A percentile compares a stretch with the other conserved stretches of the same genome.
phyloP scores from a whole-genome alignment of 139 green algal genomes.

The Chlamydomonas incerta region DNA sequence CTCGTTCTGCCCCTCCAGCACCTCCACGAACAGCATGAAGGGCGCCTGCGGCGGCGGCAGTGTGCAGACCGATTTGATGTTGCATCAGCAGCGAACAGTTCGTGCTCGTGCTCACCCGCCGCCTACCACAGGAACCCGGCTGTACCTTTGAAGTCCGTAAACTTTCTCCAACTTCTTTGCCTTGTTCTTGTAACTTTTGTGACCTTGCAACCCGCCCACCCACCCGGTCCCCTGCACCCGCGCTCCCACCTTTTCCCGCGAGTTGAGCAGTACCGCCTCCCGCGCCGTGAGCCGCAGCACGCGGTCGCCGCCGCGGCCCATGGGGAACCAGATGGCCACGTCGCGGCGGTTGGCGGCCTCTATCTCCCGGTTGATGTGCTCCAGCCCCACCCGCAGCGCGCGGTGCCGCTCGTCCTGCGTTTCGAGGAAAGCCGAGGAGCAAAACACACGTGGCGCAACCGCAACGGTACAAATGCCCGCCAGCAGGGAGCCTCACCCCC shows the following conservation, averaged over 20 bases:
- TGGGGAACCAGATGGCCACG: conserved; percentile 86
- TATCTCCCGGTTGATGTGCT: conserved; percentile 80
- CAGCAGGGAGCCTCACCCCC: no score
- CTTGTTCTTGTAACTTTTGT: no score
- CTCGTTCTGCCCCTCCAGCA: conserved; percentile 45
- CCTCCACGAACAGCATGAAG: conserved; percentile 68
- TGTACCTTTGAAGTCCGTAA: no score
- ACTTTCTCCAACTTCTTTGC: no score
- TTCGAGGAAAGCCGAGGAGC: no score
- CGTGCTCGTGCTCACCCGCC: no score
- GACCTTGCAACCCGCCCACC: no score
- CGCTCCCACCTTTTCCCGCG: conserved; percentile 76
- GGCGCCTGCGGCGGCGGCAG: conserved; percentile 46
- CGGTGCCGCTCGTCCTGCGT: conserved; percentile 55
- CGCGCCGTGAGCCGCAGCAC: conserved; percentile 87
- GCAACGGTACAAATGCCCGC: no score
- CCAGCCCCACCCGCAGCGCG: conserved; percentile 57
- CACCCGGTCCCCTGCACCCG: neutral
- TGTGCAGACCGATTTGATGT: no score
- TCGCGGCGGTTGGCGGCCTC: conserved; percentile 64
- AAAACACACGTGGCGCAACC: no score
- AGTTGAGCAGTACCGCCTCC: conserved; percentile 93
- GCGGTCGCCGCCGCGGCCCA: conserved; percentile 75
- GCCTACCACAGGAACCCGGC: no score
- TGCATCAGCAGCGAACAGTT: no score